Evolutionary conservation across 306 rosid species (phyloP).

Genomic region (Mucuna pruriens): DNA sequence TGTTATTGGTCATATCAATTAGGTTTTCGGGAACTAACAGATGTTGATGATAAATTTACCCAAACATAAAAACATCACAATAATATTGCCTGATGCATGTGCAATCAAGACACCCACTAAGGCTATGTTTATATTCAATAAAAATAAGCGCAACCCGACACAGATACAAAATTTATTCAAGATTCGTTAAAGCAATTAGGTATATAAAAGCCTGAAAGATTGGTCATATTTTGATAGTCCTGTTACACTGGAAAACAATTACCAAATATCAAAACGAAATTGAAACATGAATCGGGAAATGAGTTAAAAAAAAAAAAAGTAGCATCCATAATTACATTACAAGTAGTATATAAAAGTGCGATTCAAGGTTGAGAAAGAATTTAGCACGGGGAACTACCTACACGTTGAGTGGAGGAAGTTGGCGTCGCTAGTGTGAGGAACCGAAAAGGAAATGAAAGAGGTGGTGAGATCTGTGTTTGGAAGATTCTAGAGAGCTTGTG

Average conservation of each 20-base stretch:
- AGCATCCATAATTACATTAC: background rate
- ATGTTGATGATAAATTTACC: background rate
- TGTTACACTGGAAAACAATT: background rate
- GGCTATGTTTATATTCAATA: background rate
- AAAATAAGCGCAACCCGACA: background rate
- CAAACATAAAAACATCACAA: background rate
- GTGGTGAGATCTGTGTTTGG: conserved; percentile 39
- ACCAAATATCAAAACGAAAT: background rate
- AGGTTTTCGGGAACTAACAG: background rate
- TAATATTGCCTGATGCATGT: background rate
- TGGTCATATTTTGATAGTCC: background rate
- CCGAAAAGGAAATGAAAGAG: background rate
- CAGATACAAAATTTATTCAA: background rate
- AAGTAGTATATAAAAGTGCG: background rate
- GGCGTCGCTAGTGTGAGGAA: background rate
- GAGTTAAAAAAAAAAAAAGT: background rate
- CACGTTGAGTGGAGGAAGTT: background rate
- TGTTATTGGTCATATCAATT: background rate
- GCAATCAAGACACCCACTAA: background rate
- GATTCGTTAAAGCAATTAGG: conserved; percentile 7
- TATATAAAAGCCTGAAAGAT: background rate
- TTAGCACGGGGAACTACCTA: background rate
- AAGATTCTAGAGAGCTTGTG: conserved; percentile 34
- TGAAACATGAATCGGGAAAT: background rate
- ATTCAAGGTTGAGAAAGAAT: background rate